A percentile compares a stretch with the other conserved stretches of the same genome.
phyloP scores from a whole-genome alignment of 2,329 filamentous ascomycete genomes.

The Hirsutella rhossiliensis region DNA sequence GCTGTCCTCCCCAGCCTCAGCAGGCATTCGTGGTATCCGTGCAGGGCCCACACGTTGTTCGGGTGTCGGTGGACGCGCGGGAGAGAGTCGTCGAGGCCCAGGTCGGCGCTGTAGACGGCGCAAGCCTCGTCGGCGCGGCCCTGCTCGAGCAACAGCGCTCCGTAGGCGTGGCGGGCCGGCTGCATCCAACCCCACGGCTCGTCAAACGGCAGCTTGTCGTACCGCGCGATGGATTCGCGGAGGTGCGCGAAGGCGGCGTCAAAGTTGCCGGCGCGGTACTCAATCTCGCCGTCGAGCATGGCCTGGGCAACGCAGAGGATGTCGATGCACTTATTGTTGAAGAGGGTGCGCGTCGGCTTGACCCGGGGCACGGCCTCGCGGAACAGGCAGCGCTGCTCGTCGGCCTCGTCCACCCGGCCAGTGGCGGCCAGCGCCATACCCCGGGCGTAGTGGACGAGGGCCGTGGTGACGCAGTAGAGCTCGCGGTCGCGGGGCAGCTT shows the following conservation, averaged over 20 bases:
- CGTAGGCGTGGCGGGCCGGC: slow-evolving; percentile 58
- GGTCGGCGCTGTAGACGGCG: slow-evolving; percentile 46
- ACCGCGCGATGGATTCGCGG: slow-evolving; percentile 41
- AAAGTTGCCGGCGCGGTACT: slow-evolving; percentile 51
- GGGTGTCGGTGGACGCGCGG: slow-evolving; percentile 55
- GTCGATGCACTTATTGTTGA: slow-evolving; percentile 31
- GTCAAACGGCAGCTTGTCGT: slow-evolving; percentile 55
- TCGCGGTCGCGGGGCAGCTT: slow-evolving; percentile 41
- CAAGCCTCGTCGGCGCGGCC: slow-evolving; percentile 43
- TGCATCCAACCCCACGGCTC: slow-evolving; percentile 78
- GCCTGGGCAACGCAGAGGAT: slow-evolving; percentile 50
- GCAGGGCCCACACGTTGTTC: slow-evolving; percentile 65
- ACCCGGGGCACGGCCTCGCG: slow-evolving; percentile 36
- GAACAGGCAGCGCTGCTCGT: slow-evolving; percentile 38
- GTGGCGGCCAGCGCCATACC: slow-evolving; percentile 53
- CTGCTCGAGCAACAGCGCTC: slow-evolving; percentile 57
- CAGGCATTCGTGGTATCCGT: slow-evolving; percentile 62
- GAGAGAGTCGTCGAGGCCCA: slow-evolving; percentile 47
- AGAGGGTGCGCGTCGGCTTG: slow-evolving; percentile 40
- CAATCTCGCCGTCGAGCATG: slow-evolving; percentile 64
- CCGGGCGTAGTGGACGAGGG: slow-evolving; percentile 56
- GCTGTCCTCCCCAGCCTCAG: slow-evolving; percentile 29
- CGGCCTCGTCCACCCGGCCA: slow-evolving; percentile 41
- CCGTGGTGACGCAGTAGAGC: slow-evolving; percentile 58
- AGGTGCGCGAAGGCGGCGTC: slow-evolving; percentile 48